These are phyloP conservation scores for Monilinia aucupariae DNA, from an alignment of 2,329 filamentous ascomycete species.

Conservation along the genomic window DNA sequence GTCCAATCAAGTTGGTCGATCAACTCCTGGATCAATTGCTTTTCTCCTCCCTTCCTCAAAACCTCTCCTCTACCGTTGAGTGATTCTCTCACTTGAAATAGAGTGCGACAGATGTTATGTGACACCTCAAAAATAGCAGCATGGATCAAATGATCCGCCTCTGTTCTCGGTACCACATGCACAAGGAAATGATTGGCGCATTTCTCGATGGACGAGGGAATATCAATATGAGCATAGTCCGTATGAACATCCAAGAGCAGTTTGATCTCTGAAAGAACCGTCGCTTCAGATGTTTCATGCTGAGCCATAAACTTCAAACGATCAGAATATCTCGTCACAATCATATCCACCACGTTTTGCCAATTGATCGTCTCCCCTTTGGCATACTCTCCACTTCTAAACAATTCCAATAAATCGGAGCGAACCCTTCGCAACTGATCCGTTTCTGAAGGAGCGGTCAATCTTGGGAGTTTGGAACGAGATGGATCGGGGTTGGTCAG, in stretches of 20 bases:
- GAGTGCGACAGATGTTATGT: slow-evolving; percentile 38
- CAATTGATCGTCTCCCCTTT: slow-evolving; percentile 40
- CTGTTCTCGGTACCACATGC: slow-evolving; percentile 35
- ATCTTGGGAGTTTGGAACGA: slow-evolving; percentile 25
- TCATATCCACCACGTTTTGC: slow-evolving; percentile 62
- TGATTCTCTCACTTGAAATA: slow-evolving; percentile 27
- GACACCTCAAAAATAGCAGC: slow-evolving; percentile 41
- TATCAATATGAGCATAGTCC: slow-evolving; percentile 39
- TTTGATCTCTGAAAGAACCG: slow-evolving; percentile 39
- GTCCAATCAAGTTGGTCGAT: slow-evolving; percentile 42
- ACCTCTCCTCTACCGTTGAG: slow-evolving; percentile 7
- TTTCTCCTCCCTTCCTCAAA: not conserved
- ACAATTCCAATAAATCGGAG: slow-evolving; percentile 42
- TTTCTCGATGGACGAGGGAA: slow-evolving; percentile 39
- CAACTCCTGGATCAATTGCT: slow-evolving; percentile 3
- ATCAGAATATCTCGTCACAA: slow-evolving; percentile 56
- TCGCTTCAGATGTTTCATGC: slow-evolving; percentile 11
- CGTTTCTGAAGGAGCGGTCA: slow-evolving; percentile 13
- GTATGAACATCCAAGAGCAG: slow-evolving; percentile 41
- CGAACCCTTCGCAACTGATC: slow-evolving; percentile 36
- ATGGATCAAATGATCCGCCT: slow-evolving; percentile 43
- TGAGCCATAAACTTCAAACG: slow-evolving; percentile 40
- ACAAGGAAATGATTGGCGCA: slow-evolving; percentile 46
- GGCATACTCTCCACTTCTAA: slow-evolving; percentile 30
- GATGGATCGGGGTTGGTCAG: slow-evolving; percentile 29